A percentile compares a stretch with the other conserved stretches of the same genome.
Evolutionary conservation across 139 green algal species (phyloP).

Genomic region (Chlorella sp.): DNA sequence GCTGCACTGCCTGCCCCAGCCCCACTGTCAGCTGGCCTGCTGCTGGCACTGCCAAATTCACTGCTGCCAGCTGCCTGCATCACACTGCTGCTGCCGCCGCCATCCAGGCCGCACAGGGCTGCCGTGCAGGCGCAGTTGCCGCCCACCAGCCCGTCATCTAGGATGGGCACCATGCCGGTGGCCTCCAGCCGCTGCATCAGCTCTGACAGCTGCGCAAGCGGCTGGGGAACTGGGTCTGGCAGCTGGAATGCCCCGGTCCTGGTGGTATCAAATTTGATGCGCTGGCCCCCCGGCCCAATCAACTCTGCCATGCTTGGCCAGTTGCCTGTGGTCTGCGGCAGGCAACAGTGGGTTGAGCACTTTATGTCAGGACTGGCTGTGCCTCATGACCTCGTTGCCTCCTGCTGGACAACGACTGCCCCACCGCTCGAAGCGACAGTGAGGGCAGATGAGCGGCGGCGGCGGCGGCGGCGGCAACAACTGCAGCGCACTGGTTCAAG

Average conservation of each 20-base stretch:
- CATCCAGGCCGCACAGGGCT: background rate
- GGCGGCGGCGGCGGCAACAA: too few species aligned
- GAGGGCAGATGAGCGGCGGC: too few species aligned
- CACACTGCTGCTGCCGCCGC: background rate
- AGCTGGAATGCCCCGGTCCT: background rate
- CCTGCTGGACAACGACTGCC: too few species aligned
- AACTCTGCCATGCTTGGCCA: too few species aligned
- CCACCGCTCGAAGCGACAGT: too few species aligned
- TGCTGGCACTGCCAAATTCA: background rate
- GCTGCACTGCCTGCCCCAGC: background rate
- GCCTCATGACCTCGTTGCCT: too few species aligned
- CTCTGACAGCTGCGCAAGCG: background rate
- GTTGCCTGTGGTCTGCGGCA: too few species aligned
- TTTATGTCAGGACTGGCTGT: too few species aligned
- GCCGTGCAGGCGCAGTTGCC: conserved; percentile 32
- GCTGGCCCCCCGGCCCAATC: too few species aligned
- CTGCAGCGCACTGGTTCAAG: too few species aligned
- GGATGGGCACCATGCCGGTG: conserved; percentile 20
- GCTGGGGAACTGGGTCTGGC: background rate
- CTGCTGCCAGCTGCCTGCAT: background rate
- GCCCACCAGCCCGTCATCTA: conserved; percentile 43
- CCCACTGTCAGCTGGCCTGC: background rate
- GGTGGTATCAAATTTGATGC: too few species aligned
- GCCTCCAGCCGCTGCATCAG: conserved; percentile 21
- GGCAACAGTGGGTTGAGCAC: too few species aligned